Percentiles rank a stretch among this genome's conserved stretches.
phyloP scores from a whole-genome alignment of 2,329 filamentous ascomycete genomes.

The Sphaerulina vaccinii region DNA sequence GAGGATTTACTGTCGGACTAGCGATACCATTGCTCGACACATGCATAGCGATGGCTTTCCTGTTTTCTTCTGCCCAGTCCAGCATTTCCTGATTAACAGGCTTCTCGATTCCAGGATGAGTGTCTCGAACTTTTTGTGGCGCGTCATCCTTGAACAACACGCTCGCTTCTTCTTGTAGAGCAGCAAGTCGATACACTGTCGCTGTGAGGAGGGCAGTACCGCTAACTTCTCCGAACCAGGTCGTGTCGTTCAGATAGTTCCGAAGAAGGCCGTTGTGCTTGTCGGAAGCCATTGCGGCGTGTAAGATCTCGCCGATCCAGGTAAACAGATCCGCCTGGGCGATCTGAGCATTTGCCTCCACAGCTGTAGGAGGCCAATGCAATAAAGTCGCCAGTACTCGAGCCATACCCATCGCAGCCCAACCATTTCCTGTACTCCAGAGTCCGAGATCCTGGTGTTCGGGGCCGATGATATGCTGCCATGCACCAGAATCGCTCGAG shows the following conservation, averaged over 20 bases:
- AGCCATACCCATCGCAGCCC: slow-evolving; percentile 50
- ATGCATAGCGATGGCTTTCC: slow-evolving; percentile 37
- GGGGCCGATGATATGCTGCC: slow-evolving; percentile 47
- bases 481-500: slow-evolving; percentile 35
- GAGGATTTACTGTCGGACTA: slow-evolving; percentile 45
- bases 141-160: slow-evolving; percentile 13
- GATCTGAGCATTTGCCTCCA: slow-evolving; percentile 10
- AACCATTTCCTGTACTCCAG: slow-evolving; percentile 53
- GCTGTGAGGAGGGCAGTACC: slow-evolving; percentile 50
- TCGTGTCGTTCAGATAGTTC: slow-evolving; percentile 18
- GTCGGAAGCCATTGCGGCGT: slow-evolving; percentile 35
- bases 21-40: slow-evolving; percentile 42
- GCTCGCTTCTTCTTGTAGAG: slow-evolving; percentile 15
- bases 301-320: slow-evolving; percentile 42
- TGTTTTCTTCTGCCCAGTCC: slow-evolving; percentile 46
- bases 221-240: slow-evolving; percentile 50
- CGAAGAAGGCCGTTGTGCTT: slow-evolving; percentile 30
- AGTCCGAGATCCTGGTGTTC: slow-evolving; percentile 40
- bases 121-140: slow-evolving; percentile 6
- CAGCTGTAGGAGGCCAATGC: slow-evolving; percentile 12
- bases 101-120: slow-evolving; percentile 10
- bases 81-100: slow-evolving; percentile 22
- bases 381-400: slow-evolving; percentile 47
- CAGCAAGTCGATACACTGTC: slow-evolving; percentile 44
- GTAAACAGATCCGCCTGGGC: slow-evolving; percentile 30